Base-by-base conservation (phyloP, 2,329 filamentous ascomycete genomes). In the Sporothrix mexicana region DNA sequence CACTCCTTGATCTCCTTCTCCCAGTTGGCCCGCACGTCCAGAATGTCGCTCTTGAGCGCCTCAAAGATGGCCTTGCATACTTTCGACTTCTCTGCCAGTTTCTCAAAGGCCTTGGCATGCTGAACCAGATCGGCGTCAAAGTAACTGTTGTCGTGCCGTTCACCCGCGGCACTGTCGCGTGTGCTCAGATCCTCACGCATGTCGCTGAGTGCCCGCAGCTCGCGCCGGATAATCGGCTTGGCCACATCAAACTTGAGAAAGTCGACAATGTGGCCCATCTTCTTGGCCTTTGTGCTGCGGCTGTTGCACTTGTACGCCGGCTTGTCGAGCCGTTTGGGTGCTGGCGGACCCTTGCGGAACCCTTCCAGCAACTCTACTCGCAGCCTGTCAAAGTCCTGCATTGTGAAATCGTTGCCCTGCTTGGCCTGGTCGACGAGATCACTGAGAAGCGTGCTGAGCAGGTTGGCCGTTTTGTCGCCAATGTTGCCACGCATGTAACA, bases 401-500 rank as follows among this genome's bases (percentile, higher is more conserved):
- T 73, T 0, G 78, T 81, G 55, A 91, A 90, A 1, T 82, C 76
- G 61, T 85, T 82, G 13, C 88, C 84, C 77, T 90, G 85, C 78
- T 90, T 88, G 0, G 82, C 78, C 75, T 88, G 84, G 74, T 92
- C 90, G 1, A 91, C 87, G 0, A 91, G 81, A 0, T 84, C 80
- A 23, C 84, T 83, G 0, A 88, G 84, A 0, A 90, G 80, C 0
- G 83, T 84, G 72, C 88, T 88, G 4, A 92, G 81, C 0, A 80
- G 76, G 0, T 87, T 78, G 0, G 87, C 88, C 3, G 82, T 78
- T 0, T 79, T 70, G 12, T 85, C 79, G 3, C 79, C 79, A 49
- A 91, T 87, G 0, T 80, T 84, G 25, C 87, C 85, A 13, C 86
- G 83, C 13, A 85, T 83, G 74, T 94, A 94, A 47, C 87, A 89